These are phyloP conservation scores for Monosporozyma unispora DNA, from an alignment of 805 yeast genomes.

Conservation along the genomic window DNA sequence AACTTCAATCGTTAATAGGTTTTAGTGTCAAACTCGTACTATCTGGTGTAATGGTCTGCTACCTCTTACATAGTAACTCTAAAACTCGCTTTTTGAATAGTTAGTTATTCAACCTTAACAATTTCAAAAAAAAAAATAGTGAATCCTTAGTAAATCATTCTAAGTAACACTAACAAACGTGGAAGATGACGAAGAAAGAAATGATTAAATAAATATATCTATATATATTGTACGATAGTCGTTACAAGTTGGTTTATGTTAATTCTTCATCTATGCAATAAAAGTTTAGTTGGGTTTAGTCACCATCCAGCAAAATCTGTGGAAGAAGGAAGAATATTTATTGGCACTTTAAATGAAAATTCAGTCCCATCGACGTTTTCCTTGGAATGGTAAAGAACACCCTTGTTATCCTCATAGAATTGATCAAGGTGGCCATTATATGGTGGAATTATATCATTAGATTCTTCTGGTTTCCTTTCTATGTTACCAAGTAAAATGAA, in stretches of 20 bases:
- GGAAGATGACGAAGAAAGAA: not conserved
- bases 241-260: not conserved
- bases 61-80: too few species aligned
- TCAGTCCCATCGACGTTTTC: constrained; percentile 33
- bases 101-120: not conserved
- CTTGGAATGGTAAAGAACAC: constrained; percentile 27
- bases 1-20: not conserved
- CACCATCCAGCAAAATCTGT: constrained; percentile 43
- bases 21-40: too few species aligned
- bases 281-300: constrained; percentile 5
- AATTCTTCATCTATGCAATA: not conserved
- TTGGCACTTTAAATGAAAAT: constrained; percentile 38
- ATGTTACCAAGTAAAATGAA: constrained; percentile 27
- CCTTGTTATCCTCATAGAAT: constrained; percentile 32
- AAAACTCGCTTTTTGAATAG: too few species aligned
- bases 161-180: not conserved
- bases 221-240: not conserved
- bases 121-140: not conserved
- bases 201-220: not conserved
- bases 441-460: not conserved
- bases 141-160: not conserved
- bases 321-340: constrained; percentile 38
- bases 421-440: constrained; percentile 4
- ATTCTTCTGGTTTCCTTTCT: constrained; percentile 3
- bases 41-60: too few species aligned